Percentiles rank a stretch among this genome's conserved stretches.
These are phyloP conservation scores for Brassica carinata DNA, from an alignment of 345 rosid species.

Conservation along the genomic window DNA sequence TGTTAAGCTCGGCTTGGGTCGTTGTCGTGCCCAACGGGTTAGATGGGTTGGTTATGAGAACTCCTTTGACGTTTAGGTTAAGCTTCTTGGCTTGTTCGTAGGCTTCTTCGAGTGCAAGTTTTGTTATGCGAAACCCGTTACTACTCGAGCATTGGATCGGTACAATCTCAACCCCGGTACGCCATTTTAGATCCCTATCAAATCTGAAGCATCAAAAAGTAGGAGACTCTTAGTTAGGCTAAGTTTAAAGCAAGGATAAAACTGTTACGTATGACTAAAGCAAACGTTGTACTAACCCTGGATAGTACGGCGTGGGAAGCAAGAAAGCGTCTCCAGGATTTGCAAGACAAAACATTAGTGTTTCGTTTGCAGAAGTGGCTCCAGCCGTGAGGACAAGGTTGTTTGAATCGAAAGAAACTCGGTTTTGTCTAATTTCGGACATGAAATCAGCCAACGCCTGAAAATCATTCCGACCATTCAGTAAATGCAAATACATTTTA, in stretches of 20 bases:
- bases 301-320: slow-evolving; percentile 77
- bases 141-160: slow-evolving; percentile 54
- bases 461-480: background rate
- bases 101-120: slow-evolving; percentile 58
- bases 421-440: slow-evolving; percentile 69
- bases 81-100: slow-evolving; percentile 54
- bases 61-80: slow-evolving; percentile 62
- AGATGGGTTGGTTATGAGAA: slow-evolving; percentile 75
- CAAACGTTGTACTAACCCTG: slow-evolving; percentile 56
- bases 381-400: slow-evolving; percentile 71
- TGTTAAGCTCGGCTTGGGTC: slow-evolving; percentile 50
- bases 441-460: slow-evolving; percentile 70
- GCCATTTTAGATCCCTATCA: slow-evolving; percentile 70
- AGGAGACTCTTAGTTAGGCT: background rate
- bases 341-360: slow-evolving; percentile 52
- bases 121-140: slow-evolving; percentile 53
- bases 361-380: slow-evolving; percentile 79
- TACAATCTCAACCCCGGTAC: slow-evolving; percentile 59
- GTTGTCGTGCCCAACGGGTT: slow-evolving; percentile 73
- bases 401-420: slow-evolving; percentile 56
- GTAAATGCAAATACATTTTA: background rate
- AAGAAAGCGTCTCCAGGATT: slow-evolving; percentile 63
- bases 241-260: background rate
- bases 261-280: slow-evolving; percentile 23
- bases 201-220: slow-evolving; percentile 43